A percentile compares a stretch with the other conserved stretches of the same genome.
These are phyloP conservation scores for Pythium vanterpoolii DNA, from an alignment of 352 stramenopile species.

Conservation along the genomic window DNA sequence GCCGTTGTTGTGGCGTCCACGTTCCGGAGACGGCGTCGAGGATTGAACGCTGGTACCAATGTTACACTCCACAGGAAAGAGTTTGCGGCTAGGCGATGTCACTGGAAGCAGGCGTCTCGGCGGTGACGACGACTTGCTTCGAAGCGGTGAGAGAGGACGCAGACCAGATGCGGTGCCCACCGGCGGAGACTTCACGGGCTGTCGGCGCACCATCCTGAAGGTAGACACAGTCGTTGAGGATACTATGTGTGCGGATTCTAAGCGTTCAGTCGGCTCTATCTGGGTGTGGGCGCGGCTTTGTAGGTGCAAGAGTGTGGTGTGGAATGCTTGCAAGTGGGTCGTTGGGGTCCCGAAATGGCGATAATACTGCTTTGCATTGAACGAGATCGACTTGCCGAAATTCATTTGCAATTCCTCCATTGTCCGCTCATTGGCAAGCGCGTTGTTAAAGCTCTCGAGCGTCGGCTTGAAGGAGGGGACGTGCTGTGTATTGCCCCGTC, in stretches of 20 bases:
- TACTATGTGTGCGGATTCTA: neutral
- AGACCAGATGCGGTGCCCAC: neutral
- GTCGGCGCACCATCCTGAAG: neutral
- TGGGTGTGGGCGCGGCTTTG: conserved; percentile 20
- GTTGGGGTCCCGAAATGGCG: conserved; percentile 26
- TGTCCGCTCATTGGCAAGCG: conserved; percentile 29
- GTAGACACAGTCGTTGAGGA: neutral
- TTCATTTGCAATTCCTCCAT: conserved; percentile 33
- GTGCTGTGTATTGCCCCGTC: neutral
- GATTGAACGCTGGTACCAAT: neutral
- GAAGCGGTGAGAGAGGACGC: neutral
- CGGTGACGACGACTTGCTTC: neutral
- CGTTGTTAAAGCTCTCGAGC: conserved; percentile 31
- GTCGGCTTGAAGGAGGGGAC: conserved; percentile 25
- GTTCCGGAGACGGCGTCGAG: neutral
- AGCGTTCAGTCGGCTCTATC: conserved; percentile 9
- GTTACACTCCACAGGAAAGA: neutral
- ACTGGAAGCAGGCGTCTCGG: neutral
- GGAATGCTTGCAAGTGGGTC: conserved; percentile 23
- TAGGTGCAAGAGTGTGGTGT: conserved; percentile 19
- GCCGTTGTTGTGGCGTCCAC: neutral
- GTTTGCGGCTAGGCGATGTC: neutral
- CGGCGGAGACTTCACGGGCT: neutral
- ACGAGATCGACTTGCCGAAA: conserved; percentile 42
- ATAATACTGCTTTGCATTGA: conserved; percentile 34